These are phyloP conservation scores for Hyaloscypha hepaticicola DNA, from an alignment of 495 filamentous ascomycete genomes.

Conservation along the genomic window DNA sequence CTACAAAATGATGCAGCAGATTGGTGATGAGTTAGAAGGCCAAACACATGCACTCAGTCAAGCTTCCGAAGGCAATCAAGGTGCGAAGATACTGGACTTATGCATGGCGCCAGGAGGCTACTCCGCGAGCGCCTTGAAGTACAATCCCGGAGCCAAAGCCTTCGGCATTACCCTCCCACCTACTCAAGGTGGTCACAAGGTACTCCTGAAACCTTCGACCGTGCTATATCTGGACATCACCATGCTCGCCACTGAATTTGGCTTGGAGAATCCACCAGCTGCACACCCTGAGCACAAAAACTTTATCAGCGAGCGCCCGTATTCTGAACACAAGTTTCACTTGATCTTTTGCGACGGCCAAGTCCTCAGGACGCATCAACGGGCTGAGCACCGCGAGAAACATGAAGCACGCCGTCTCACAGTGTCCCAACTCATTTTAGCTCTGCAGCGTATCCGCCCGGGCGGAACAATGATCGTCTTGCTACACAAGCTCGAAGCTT, in stretches of 20 bases:
- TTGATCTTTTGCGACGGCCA: constrained; percentile 59
- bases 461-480: constrained; percentile 48
- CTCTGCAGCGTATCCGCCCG: constrained; percentile 42
- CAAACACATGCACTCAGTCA: constrained; percentile 34
- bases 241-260: constrained; percentile 55
- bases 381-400: constrained; percentile 40
- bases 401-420: constrained; percentile 44
- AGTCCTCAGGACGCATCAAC: constrained; percentile 48
- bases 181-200: constrained; percentile 42
- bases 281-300: constrained; percentile 9
- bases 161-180: constrained; percentile 45
- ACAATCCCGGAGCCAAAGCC: constrained; percentile 39
- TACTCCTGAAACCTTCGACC: constrained; percentile 33
- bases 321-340: constrained; percentile 42
- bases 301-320: constrained; percentile 27
- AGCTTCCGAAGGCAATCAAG: not conserved
- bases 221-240: constrained; percentile 50
- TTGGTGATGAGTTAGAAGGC: constrained; percentile 33
- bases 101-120: constrained; percentile 61
- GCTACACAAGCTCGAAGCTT: constrained; percentile 49
- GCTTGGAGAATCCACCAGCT: constrained; percentile 21
- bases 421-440: constrained; percentile 47
- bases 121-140: constrained; percentile 33
- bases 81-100: constrained; percentile 41
- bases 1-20: constrained; percentile 38